Conservation (phyloP, 2,329 filamentous ascomycete species). For the Clonostachys solani region DNA sequence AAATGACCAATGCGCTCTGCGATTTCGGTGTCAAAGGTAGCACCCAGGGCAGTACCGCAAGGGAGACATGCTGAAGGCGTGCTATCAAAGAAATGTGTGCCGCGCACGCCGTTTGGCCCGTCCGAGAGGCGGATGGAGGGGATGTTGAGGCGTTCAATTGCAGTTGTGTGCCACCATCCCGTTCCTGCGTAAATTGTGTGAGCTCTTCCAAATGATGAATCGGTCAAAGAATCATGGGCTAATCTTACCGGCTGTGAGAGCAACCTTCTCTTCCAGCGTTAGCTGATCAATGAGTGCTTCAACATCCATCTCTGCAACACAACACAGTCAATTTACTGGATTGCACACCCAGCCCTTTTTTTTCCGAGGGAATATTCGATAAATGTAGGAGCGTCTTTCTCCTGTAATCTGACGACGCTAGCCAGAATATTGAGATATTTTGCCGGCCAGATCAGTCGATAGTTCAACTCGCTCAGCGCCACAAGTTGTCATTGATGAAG, state of each 20-base stretch:
- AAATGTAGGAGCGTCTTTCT: no score
- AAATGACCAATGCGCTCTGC: constrained; percentile 53
- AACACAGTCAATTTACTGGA: neutral
- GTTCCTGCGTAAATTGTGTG: constrained; percentile 3
- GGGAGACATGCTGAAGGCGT: constrained; percentile 17
- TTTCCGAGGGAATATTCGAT: no score
- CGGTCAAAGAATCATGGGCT: no score
- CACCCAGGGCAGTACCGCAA: constrained; percentile 34
- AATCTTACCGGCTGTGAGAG: neutral
- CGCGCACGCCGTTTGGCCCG: constrained; percentile 1
- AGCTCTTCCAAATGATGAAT: neutral
- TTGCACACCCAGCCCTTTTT: no score
- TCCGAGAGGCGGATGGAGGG: constrained; percentile 40
- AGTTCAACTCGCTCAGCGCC: no score
- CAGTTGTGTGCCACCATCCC: constrained; percentile 11
- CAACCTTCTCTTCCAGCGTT: constrained; percentile 2
- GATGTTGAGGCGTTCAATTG: constrained; percentile 6
- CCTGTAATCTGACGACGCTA: no score
- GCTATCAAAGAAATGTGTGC: constrained; percentile 17
- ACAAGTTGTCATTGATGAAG: no score
- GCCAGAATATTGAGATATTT: no score
- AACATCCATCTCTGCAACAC: neutral
- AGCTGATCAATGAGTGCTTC: constrained; percentile 1
- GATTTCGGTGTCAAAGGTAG: constrained; percentile 58
- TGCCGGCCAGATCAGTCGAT: no score